Evolutionary conservation across 1,284 basidiomycete genomes (phyloP).

Genomic region (Neonothopanus nambi): DNA sequence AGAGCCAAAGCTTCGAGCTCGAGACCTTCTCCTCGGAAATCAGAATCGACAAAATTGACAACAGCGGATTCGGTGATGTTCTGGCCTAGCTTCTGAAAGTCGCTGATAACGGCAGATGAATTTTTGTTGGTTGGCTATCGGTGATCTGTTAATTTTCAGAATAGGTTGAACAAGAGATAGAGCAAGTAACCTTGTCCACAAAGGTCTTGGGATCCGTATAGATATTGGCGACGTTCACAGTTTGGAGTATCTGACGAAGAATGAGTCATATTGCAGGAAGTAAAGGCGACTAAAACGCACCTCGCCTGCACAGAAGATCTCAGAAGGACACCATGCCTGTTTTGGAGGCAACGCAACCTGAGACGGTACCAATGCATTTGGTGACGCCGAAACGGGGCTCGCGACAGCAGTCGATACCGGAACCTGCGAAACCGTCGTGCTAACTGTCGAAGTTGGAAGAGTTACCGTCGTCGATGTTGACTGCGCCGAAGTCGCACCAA

Average conservation of each 20-base stretch:
- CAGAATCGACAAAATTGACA: conserved; percentile 69
- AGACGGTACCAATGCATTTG: conserved; percentile 59
- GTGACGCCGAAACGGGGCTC: conserved; percentile 54
- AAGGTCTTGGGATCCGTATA: conserved; percentile 88
- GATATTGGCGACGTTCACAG: conserved; percentile 77
- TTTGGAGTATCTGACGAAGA: conserved; percentile 69
- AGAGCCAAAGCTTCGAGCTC: conserved; percentile 73
- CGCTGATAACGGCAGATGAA: conserved; percentile 30
- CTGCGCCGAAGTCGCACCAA: conserved; percentile 25
- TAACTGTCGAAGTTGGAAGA: conserved; percentile 11
- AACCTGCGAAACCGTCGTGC: conserved; percentile 30
- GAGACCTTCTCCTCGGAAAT: conserved; percentile 84
- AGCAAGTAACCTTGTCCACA: conserved; percentile 64
- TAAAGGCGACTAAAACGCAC: conserved; percentile 44
- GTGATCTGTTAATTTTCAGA: not conserved
- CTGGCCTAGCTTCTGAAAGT: conserved; percentile 53
- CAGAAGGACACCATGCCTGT: conserved; percentile 79
- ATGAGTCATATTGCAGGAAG: conserved; percentile 4
- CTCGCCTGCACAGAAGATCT: conserved; percentile 80
- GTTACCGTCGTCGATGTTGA: conserved; percentile 15
- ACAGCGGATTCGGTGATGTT: conserved; percentile 58
- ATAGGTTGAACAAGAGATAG: not conserved
- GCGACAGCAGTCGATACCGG: conserved; percentile 64
- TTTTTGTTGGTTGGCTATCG: conserved; percentile 57
- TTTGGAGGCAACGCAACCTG: conserved; percentile 69